These are phyloP conservation scores for Noccaea bulbosa DNA, from an alignment of 345 rosid species.

Conservation along the genomic window DNA sequence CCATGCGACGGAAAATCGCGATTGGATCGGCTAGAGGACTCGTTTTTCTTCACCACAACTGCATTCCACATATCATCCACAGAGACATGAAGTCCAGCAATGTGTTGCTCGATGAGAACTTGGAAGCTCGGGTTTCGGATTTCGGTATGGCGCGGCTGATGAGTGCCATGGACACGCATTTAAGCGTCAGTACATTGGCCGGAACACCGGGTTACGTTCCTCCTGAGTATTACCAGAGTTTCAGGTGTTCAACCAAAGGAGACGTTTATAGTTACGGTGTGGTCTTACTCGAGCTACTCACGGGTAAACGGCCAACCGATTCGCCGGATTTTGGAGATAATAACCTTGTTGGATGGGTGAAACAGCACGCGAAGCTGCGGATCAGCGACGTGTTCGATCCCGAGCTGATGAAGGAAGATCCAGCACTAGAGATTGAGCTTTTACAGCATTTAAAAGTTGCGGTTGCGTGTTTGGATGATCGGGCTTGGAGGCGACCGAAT, in stretches of 20 bases:
- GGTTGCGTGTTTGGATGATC: constrained; percentile 80
- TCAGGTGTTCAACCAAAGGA: constrained; percentile 83
- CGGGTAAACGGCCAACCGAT: constrained; percentile 91
- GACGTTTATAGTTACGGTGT: constrained; percentile 98
- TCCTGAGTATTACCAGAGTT: constrained; percentile 95
- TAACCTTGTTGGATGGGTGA: constrained; percentile 98
- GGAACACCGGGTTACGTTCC: constrained; percentile 99
- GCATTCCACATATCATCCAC: constrained; percentile 91
- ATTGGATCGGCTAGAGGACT: constrained; percentile 91
- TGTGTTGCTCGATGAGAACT: constrained; percentile 80
- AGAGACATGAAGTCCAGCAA: constrained; percentile 99
- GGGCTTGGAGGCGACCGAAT: constrained; percentile 67
- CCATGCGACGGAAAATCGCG: constrained; percentile 79
- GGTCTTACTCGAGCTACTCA: constrained; percentile 84
- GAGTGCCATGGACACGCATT: constrained; percentile 90
- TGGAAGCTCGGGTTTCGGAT: constrained; percentile 94
- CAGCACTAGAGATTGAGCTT: constrained; percentile 73
- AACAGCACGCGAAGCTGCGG: constrained; percentile 77
- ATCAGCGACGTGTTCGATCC: constrained; percentile 85
- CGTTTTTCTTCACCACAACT: constrained; percentile 88
- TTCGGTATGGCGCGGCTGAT: constrained; percentile 96
- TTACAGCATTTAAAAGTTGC: constrained; percentile 74
- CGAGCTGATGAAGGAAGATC: constrained; percentile 72
- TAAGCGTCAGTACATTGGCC: constrained; percentile 95
- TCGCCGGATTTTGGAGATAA: constrained; percentile 97